Base-by-base conservation (phyloP, 2,329 filamentous ascomycete species). In the Dryadomyces quercus-mongolicae region DNA sequence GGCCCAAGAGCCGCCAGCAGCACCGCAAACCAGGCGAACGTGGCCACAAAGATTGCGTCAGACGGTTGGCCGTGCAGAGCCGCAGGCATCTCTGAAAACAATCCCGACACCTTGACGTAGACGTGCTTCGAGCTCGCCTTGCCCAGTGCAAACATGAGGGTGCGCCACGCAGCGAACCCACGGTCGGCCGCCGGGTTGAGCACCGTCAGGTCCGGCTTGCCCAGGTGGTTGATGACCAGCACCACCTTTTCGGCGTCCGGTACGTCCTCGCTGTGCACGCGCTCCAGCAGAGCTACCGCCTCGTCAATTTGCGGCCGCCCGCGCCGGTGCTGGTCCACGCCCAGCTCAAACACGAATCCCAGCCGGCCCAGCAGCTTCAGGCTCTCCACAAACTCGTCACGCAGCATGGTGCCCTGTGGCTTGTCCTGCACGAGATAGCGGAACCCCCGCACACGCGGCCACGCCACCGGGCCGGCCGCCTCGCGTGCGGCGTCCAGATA, bases 61-160 rank as follows among this genome's bases (percentile, higher is more conserved):
- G 75, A 65, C 10, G 74, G 66, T 25, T 74, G 70, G 22, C 64
- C 66, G 61, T 72, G 73, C 59, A 83, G 70, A 12, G 72, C 67
- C 49, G 74, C 73, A 3, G 82, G 76, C 69, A 96, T 82, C 70
- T 95, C 88, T 18, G 85, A 82, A 67, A 96, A 91, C 49, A 77
- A 80, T 8, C 92, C 92, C 0, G 86, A 92, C n/a, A 96, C 78
- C 72, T 96, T 95, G 78, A 96, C 87, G 71, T 86, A 94, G n/a
- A 84, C 82, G 51, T 74, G 77, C 18, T 49, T 36, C 6, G 58
- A 58, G 50, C 74, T 70, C 65, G 79, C 80, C 56, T 76, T 76
- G 60, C 83, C 79, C 63, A 94, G 81, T 9, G 77, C 74, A 61
- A 79, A 79, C 64, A 95, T 81, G 57, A 81, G 76, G 15, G 76